Conservation (phyloP, 257 asterid genomes). For the Solanum bulbocastanum region DNA sequence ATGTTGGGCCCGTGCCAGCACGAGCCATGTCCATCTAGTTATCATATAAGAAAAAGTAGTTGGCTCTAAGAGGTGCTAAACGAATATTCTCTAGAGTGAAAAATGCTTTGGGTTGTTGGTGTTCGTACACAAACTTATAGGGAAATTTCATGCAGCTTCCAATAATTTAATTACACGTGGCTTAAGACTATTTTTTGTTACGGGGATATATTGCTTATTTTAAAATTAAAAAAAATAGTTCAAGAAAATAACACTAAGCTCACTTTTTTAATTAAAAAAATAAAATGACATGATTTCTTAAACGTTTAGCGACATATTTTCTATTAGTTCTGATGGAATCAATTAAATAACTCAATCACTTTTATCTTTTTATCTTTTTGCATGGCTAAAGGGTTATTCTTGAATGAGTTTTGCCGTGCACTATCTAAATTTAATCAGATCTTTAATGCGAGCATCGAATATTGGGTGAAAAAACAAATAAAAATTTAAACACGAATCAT, state of each 20-base stretch:
- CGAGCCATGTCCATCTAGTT: no score
- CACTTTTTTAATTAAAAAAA: not conserved
- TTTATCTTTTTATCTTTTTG: not conserved
- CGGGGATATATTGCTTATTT: not conserved
- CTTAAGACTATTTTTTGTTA: not conserved
- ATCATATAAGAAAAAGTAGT: not conserved
- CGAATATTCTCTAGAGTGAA: not conserved
- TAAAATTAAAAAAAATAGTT: no score
- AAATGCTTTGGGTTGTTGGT: not conserved
- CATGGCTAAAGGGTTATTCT: not conserved
- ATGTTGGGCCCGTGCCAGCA: no score
- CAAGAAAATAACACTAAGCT: not conserved
- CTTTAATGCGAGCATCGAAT: no score
- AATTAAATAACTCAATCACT: not conserved
- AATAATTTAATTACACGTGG: not conserved
- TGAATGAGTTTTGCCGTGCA: no score
- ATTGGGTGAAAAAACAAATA: no score
- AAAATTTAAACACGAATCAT: not conserved
- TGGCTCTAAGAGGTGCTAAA: not conserved
- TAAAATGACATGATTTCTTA: not conserved
- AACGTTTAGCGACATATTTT: not conserved
- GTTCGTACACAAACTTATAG: not conserved
- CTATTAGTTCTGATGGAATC: not conserved
- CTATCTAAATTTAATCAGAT: no score
- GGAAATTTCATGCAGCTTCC: not conserved